Conservation (phyloP, 2,329 filamentous ascomycete species). For the Macrophomina tecta region DNA sequence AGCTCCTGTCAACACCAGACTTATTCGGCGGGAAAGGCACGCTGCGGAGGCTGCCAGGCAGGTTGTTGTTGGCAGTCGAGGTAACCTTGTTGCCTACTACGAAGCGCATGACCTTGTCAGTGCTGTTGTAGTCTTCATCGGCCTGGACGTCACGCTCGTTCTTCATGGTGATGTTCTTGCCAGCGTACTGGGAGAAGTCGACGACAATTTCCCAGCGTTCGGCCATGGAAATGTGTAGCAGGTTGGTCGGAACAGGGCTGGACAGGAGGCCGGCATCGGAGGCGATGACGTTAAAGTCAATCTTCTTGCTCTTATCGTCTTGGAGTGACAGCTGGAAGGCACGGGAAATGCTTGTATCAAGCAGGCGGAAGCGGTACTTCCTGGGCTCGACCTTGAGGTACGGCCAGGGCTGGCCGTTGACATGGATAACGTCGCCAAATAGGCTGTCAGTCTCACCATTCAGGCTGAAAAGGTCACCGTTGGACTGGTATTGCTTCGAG, state of each 20-base stretch:
- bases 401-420: constrained; percentile 66
- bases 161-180: constrained; percentile 56
- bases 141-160: constrained; percentile 52
- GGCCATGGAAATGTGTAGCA: constrained; percentile 59
- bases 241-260: constrained; percentile 50
- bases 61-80: constrained; percentile 33
- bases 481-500: constrained; percentile 59
- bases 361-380: constrained; percentile 64
- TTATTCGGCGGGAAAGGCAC: constrained; percentile 37
- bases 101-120: constrained; percentile 47
- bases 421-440: constrained; percentile 64
- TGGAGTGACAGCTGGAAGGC: constrained; percentile 57
- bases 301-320: constrained; percentile 38
- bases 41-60: constrained; percentile 37
- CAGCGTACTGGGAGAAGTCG: constrained; percentile 58
- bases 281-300: constrained; percentile 61
- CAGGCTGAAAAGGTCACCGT: constrained; percentile 58
- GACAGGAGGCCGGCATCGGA: constrained; percentile 61
- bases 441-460: constrained; percentile 54
- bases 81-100: constrained; percentile 49
- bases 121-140: constrained; percentile 59
- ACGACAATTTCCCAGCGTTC: constrained; percentile 65
- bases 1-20: constrained; percentile 39
- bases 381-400: constrained; percentile 64
- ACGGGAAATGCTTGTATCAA: constrained; percentile 58